Evolutionary conservation across 2,329 filamentous ascomycete species (phyloP), one percentile per base, ranked within the genome.

Genomic region (Diplodia mutila): DNA sequence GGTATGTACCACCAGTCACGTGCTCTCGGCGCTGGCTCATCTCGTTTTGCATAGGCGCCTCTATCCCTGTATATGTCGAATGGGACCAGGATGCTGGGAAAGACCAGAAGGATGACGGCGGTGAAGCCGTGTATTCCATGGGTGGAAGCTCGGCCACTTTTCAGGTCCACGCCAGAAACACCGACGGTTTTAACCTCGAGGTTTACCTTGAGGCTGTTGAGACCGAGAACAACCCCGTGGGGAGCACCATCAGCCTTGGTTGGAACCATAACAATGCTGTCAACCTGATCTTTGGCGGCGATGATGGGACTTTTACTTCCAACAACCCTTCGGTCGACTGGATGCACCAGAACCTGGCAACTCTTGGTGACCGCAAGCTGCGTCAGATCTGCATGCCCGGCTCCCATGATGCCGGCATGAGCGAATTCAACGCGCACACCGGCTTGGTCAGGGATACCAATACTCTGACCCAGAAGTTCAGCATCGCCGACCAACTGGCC

Each of bases 361-460:
- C 75, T 4, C 70, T 81, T 5, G 77, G 76, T 3, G 77, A 78
- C 54, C 78, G 83, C 12, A 78, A 77, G 1, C 72, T 85, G 0
- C 80, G 80, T 63, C 78, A 84, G 34, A 76, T 85, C 21, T 77
- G 80, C 59, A 80, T 85, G 76, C 83, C 83, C 0, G 83, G 83
- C 9, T 79, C 81, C 3, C 83, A 85, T 68, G 82, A 85, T 67
- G 76, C 82, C 0, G 83, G 82, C n/a, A 85, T 85, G 82, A 80
- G 77, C 27, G 75, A 69, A 1, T 82, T 82, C 69, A 79, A 73
- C 16, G 71, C 73, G 1, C 75, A 77, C 16, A 81, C 82, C 4
- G 74, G 77, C 42, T 74, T 80, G 12, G 81, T 79, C 3, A 73
- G 73, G 21, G 72, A 74, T n/a, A 69, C 73, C 12, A 84, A 84